Base-by-base conservation (phyloP, 768 basidiomycete species). In the Kwoniella bestiolae region DNA sequence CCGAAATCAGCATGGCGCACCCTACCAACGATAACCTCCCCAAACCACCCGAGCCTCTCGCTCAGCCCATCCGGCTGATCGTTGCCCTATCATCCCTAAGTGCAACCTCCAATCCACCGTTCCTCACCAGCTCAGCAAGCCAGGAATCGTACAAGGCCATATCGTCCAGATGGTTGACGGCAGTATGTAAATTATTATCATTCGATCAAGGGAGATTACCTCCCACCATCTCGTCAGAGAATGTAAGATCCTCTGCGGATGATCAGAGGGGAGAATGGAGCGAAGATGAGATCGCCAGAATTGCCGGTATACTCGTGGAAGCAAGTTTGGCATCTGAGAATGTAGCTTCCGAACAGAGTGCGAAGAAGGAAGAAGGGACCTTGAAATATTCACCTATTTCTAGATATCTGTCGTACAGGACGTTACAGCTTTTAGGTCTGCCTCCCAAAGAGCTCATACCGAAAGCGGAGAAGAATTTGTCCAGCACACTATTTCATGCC, bases 371-470 rank as follows among this genome's bases (percentile, higher is more conserved):
- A n/a, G 71, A 70, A 18, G 74, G 73, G 12, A 64, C 67, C 1
- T 49, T 80, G 32, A 63, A 65, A 44, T 80, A 80, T 52, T 72
- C 76, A 1, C 79, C 79, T 3, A 29, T 77, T 1, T 64, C 78
- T 5, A 66, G 74, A 23, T 62, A 66, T 21, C 56, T 74, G 28
- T 63, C 64, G 7, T 68, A 78, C 57, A 57, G 69, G 14, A 74
- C 79, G 0, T 63, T 79, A 1, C 32, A 66, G 21, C 46, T 75
- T 3, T 62, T 80, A 12, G 72, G 69, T 1, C 60, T 80, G 21
- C 60, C 66, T 0, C 60, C 72, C 0, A 60, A 55, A 14, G 32
- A 60, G 7, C 57, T 63, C 18, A 46, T 80, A n/a, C 68, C 73
- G 6, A 41, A 60, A 23, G 73, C 76, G 3, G 79, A 80, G 65